phyloP scores from a whole-genome alignment of 768 basidiomycete species.

The Gyrodon lividus region DNA sequence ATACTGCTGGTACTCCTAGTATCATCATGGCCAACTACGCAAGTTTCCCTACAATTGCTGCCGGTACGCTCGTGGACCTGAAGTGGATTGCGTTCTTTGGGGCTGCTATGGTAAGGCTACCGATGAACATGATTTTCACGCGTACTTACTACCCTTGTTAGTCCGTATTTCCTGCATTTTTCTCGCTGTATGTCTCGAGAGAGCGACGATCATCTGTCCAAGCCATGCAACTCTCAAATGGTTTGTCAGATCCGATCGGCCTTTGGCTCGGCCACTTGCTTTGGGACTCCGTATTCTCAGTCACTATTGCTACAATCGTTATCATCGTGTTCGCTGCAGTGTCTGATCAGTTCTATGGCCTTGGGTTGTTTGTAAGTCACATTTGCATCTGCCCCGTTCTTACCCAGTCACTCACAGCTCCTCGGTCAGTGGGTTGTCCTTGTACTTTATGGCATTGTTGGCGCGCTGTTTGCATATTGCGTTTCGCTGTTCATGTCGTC shows the following conservation, averaged over 20 bases:
- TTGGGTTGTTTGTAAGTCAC: slow-evolving; percentile 59
- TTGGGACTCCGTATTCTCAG: slow-evolving; percentile 63
- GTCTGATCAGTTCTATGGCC: slow-evolving; percentile 63
- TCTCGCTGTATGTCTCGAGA: slow-evolving; percentile 69
- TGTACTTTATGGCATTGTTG: slow-evolving; percentile 67
- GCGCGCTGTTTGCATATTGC: slow-evolving; percentile 68
- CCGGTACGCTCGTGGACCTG: slow-evolving; percentile 57
- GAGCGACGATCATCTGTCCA: slow-evolving; percentile 70
- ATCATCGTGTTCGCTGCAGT: slow-evolving; percentile 57
- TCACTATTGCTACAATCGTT: slow-evolving; percentile 63
- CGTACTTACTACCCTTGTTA: slow-evolving; percentile 22
- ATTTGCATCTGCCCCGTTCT: not conserved
- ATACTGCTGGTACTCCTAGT: slow-evolving; percentile 37
- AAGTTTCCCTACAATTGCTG: slow-evolving; percentile 54
- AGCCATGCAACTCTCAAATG: slow-evolving; percentile 82
- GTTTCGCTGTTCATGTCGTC: slow-evolving; percentile 59
- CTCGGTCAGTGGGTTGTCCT: slow-evolving; percentile 62
- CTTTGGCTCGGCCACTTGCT: slow-evolving; percentile 79
- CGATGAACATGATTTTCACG: not conserved
- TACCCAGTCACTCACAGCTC: not conserved
- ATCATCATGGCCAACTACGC: slow-evolving; percentile 59
- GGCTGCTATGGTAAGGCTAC: slow-evolving; percentile 57
- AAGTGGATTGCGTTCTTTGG: slow-evolving; percentile 79
- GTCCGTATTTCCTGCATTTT: slow-evolving; percentile 83
- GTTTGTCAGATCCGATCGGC: slow-evolving; percentile 64